Base-by-base conservation (phyloP, 2,329 filamentous ascomycete species). In the Clonostachys sp. region DNA sequence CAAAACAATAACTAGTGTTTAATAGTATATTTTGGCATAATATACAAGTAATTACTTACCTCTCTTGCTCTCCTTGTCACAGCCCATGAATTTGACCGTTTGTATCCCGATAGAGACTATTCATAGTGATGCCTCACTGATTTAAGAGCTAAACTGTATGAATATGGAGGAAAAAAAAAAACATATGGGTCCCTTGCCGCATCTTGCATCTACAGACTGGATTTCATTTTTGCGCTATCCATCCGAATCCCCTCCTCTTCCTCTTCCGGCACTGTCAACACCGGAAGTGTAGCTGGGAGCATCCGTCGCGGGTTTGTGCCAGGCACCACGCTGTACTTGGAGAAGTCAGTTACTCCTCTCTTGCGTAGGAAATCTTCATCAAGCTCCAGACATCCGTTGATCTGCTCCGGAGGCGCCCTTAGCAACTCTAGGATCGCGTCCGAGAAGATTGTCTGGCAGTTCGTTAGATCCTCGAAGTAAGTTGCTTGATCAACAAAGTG, bases 321-420 rank as follows among this genome's bases (percentile, higher is more conserved):
- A 0, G 77, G 69, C 1, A 91, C 73, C n/a, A 92, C 63, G 34
- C 75, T 80, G 61, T 95, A 95, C 57, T 81, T 78, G 1, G 75
- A 75, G 56, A 95, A 94, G 61, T 95, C 87, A 0, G 66, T 73
- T 5, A 91, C 72, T 2, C 84, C 83, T 17, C 68, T 73, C 7
- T 77, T 71, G 16, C 86, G 73, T 33, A 95, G 70, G 54, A 91
- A 94, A 60, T 95, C 89, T 61, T 95, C 89, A 57, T 95, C 90
- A 2, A 91, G 77, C 49, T 85, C 74, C 6, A 92, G 68, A 41
- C 80, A 66, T 0, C 89, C 90, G 60, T 89, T 95, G 18, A 94
- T 84, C 5, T 65, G 63, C 1, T 68, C 52, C 0, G 80, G 67
- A 0, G 84, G 80, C 0, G 85, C 77, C 10, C 67, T 62, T 2